Evolutionary conservation across 2,329 filamentous ascomycete species (phyloP), one percentile per base, ranked within the genome.

Genomic region (Alternaria triticimaculans): DNA sequence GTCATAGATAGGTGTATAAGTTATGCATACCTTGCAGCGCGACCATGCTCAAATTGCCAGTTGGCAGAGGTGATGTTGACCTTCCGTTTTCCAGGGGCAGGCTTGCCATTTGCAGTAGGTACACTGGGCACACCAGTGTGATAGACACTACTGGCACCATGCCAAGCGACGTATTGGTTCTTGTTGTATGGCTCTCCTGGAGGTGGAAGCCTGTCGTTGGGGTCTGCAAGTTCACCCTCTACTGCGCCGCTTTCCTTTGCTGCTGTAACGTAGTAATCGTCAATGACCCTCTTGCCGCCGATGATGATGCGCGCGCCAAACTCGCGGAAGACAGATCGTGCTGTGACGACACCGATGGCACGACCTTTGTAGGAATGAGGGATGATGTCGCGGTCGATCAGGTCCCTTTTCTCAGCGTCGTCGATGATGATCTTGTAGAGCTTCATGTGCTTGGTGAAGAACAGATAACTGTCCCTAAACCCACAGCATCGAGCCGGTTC

Each of bases 81-180:
- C 72, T 91, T 92, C 70, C 92, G 88, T 84, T 96, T 97, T 67
- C 87, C 87, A 70, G 94, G 92, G 8, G 89, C 80, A 33, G 84
- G 85, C 80, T 96, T 97, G 61, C 92, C 91, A 64, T 85, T 89
- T 30, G 89, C 89, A 62, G 90, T 84, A 3, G 93, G 93, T n/a
- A 92, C 89, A 21, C 90, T 89, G 1, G 93, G 92, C 2, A 87
- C 88, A 60, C 89, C 90, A 12, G 92, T 93, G 78, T 98, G 94
- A 78, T 99, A 99, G 23, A 99, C 96, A 43, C 92, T 90, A 79
- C 95, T 98, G 51, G 96, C 96, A 54, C 96, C 96, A 78, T 97
- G 94, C 96, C 96, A 99, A 26, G 96, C 96, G 26, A 99, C 96
- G 76, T 97, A 99, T 79, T 97, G 94, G 77, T 99, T 99, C 82